phyloP scores from a whole-genome alignment of 805 yeast species.

The Teunomyces barrocoloradensis region DNA sequence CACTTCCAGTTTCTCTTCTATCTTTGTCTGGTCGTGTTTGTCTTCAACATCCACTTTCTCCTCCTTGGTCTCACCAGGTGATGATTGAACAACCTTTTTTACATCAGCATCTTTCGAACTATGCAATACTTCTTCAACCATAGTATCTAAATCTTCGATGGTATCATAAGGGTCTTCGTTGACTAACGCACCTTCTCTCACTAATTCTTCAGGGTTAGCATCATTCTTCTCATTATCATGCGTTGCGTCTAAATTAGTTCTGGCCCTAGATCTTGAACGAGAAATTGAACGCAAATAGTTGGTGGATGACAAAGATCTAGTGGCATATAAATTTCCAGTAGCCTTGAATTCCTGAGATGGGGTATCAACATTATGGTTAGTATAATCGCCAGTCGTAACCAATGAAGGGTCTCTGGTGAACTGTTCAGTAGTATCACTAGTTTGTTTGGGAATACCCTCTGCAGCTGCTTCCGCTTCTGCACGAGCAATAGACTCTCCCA shows the following conservation, averaged over 20 bases:
- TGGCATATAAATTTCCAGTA: conserved; percentile 21
- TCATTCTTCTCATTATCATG: conserved; percentile 31
- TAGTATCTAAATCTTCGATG: conserved; percentile 48
- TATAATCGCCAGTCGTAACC: conserved; percentile 46
- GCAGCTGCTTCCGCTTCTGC: conserved; percentile 24
- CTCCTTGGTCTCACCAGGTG: neutral
- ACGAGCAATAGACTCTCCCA: conserved; percentile 46
- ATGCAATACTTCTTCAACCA: conserved; percentile 47
- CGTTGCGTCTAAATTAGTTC: conserved; percentile 16
- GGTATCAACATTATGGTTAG: conserved; percentile 42
- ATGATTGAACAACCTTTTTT: neutral
- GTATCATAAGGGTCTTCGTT: conserved; percentile 49
- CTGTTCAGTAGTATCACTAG: neutral
- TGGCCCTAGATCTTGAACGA: conserved; percentile 57
- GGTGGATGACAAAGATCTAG: conserved; percentile 43
- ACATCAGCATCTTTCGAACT: conserved; percentile 1
- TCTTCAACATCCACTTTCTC: neutral
- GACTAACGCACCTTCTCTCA: conserved; percentile 56
- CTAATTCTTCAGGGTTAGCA: conserved; percentile 40
- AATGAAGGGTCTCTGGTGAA: conserved; percentile 35
- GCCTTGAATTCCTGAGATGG: conserved; percentile 16
- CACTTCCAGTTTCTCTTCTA: neutral
- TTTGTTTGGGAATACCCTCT: neutral
- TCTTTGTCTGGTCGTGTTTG: neutral
- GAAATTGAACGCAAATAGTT: conserved; percentile 65